These are phyloP conservation scores for Coemansia sp. DNA, from an alignment of 192 early-diverging fungal species.

Conservation along the genomic window DNA sequence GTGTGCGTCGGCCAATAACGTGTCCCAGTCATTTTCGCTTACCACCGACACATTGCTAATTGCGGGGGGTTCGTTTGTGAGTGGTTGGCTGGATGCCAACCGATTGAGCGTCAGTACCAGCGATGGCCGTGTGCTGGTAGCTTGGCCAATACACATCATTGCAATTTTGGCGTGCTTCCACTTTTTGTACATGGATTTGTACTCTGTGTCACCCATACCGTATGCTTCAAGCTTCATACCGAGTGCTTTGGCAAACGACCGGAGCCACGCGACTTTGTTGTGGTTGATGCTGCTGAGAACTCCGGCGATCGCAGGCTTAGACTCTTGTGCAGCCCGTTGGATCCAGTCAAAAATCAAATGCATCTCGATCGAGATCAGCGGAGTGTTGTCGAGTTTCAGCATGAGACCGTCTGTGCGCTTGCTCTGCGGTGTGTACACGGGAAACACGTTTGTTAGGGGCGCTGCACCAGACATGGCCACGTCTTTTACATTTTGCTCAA, in stretches of 20 bases:
- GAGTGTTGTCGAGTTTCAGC: slow-evolving; percentile 7
- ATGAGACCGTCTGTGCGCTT: not conserved
- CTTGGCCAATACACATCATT: not conserved
- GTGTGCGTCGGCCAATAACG: slow-evolving; percentile 20
- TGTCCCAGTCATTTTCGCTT: slow-evolving; percentile 24
- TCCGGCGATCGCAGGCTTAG: not conserved
- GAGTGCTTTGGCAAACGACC: not conserved
- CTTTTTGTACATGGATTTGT: not conserved
- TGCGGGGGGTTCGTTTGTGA: not conserved
- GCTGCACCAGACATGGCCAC: not conserved
- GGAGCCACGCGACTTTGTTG: not conserved
- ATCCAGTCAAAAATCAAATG: slow-evolving; percentile 1
- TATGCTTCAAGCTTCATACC: not conserved
- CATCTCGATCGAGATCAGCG: slow-evolving; percentile 15
- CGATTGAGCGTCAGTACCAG: not conserved
- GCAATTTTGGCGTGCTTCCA: not conserved
- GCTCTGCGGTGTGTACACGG: not conserved
- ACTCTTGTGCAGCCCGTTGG: not conserved
- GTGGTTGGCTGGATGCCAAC: not conserved
- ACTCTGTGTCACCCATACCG: not conserved
- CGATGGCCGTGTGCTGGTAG: not conserved
- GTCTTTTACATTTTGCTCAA: not conserved
- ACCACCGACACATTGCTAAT: slow-evolving; percentile 14
- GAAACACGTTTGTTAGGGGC: not conserved
- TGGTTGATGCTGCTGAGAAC: not conserved